These are phyloP conservation scores for Lepidium sativum DNA, from an alignment of 345 rosid species.

Conservation along the genomic window DNA sequence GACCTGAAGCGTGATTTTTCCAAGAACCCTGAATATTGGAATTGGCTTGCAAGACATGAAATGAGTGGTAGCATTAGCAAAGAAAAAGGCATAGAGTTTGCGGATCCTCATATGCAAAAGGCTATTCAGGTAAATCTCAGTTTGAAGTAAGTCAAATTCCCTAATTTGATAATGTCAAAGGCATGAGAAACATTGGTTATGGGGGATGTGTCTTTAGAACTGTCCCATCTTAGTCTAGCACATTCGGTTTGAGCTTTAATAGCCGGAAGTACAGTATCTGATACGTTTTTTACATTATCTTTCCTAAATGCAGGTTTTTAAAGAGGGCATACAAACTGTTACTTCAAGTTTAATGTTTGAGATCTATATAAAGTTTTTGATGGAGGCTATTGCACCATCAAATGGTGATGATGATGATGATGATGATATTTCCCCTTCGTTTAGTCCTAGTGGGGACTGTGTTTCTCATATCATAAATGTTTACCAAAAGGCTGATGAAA, in stretches of 20 bases:
- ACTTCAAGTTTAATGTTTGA: conserved; percentile 56
- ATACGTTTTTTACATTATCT: neutral
- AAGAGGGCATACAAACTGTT: conserved; percentile 51
- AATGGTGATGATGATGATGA: conserved; percentile 39
- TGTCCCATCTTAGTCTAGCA: neutral
- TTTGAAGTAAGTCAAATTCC: neutral
- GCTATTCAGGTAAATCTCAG: conserved; percentile 54
- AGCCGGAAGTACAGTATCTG: neutral
- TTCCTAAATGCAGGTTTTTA: conserved; percentile 50
- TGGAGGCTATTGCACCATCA: conserved; percentile 34
- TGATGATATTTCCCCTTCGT: conserved; percentile 4
- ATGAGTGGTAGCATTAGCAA: conserved; percentile 26
- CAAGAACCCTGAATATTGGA: conserved; percentile 63
- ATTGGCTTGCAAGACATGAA: conserved; percentile 83
- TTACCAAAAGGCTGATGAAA: conserved; percentile 59
- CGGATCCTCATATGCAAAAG: conserved; percentile 34
- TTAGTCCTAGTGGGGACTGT: conserved; percentile 25
- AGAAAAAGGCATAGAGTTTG: conserved; percentile 19
- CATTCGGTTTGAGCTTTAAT: neutral
- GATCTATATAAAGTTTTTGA: conserved; percentile 49
- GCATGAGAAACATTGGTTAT: neutral
- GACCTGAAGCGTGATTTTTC: conserved; percentile 77
- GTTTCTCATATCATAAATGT: conserved; percentile 40
- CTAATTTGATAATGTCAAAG: neutral
- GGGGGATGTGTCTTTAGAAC: neutral